A percentile compares a stretch with the other conserved stretches of the same genome.
Conservation (phyloP, 768 basidiomycete species). For the Rickenella mellea region DNA sequence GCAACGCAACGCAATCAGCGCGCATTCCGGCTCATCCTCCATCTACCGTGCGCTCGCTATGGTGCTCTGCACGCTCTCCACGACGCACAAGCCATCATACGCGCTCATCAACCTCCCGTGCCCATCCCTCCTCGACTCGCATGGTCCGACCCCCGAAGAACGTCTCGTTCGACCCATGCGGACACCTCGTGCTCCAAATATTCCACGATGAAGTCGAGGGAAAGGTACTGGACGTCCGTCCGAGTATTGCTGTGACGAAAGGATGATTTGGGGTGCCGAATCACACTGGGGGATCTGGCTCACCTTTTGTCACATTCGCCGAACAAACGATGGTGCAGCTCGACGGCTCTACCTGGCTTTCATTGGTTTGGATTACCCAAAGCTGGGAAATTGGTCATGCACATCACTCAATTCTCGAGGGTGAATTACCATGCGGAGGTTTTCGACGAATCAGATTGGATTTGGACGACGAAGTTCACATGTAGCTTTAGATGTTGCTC, state of each 20-base stretch:
- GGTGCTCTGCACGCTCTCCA: slow-evolving; percentile 76
- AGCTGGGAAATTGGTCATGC: too few species aligned
- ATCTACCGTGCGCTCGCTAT: slow-evolving; percentile 92
- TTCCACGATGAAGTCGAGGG: slow-evolving; percentile 55
- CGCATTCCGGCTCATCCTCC: slow-evolving; percentile 88
- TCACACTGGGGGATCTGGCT: too few species aligned
- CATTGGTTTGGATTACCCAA: too few species aligned
- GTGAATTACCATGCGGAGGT: too few species aligned
- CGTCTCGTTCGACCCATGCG: slow-evolving; percentile 91
- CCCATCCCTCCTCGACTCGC: slow-evolving; percentile 63
- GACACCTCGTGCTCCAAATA: slow-evolving; percentile 72
- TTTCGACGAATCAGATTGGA: too few species aligned
- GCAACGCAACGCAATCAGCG: slow-evolving; percentile 87
- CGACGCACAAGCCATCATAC: slow-evolving; percentile 77
- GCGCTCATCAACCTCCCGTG: slow-evolving; percentile 76
- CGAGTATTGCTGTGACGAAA: slow-evolving; percentile 88
- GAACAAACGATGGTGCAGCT: too few species aligned
- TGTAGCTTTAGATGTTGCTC: too few species aligned
- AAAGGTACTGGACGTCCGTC: slow-evolving; percentile 72
- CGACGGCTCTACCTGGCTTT: too few species aligned
- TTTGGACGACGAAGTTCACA: too few species aligned
- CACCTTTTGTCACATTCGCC: too few species aligned
- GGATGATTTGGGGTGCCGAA: too few species aligned
- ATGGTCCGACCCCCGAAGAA: slow-evolving; percentile 78
- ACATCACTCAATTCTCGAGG: too few species aligned